A percentile compares a stretch with the other conserved stretches of the same genome.
These are phyloP conservation scores for Neurospora africana DNA, from an alignment of 495 filamentous ascomycete genomes.

Conservation along the genomic window DNA sequence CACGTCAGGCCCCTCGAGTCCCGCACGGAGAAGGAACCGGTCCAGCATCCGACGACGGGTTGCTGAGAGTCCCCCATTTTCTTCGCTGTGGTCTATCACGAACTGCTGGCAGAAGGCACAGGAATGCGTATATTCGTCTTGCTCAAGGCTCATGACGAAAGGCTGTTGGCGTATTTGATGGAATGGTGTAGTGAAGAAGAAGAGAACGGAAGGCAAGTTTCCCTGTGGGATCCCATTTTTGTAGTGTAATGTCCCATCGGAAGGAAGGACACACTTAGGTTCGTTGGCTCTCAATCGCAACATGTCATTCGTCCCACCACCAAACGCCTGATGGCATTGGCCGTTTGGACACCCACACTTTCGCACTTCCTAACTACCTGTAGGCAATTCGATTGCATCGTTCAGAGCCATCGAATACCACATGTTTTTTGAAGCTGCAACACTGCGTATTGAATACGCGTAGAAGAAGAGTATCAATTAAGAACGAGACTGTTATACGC, in stretches of 20 bases:
- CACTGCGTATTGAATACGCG: too few relatives aligned
- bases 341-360: too few relatives aligned
- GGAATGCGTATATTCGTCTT: neutral
- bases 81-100: neutral
- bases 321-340: too few relatives aligned
- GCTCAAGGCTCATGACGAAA: neutral
- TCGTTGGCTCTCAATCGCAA: neutral
- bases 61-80: neutral
- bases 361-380: too few relatives aligned
- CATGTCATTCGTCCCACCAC: neutral
- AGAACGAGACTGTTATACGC: too few relatives aligned
- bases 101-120: neutral
- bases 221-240: neutral
- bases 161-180: neutral
- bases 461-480: too few relatives aligned
- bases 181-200: neutral
- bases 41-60: neutral
- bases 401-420: too few relatives aligned
- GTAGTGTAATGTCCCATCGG: neutral
- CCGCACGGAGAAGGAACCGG: neutral
- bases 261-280: neutral
- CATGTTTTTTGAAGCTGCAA: too few relatives aligned
- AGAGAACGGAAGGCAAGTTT: neutral
- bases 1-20: neutral
- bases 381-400: too few relatives aligned